These are phyloP conservation scores for Glebionis coronaria DNA, from an alignment of 129 eudicot genomes.

Conservation along the genomic window DNA sequence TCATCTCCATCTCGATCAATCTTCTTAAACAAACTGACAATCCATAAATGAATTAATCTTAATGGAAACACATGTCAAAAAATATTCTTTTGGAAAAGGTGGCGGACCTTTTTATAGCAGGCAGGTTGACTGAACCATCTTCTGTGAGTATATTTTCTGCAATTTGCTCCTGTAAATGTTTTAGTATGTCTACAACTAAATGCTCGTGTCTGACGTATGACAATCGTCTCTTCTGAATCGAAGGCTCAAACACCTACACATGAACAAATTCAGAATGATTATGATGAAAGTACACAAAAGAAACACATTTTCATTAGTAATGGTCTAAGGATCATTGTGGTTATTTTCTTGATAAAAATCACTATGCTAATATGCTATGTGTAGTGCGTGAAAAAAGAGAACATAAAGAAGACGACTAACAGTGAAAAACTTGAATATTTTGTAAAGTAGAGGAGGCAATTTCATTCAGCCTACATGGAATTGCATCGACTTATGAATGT, in stretches of 20 bases:
- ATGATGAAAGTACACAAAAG: background rate
- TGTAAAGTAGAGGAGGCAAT: too few species aligned
- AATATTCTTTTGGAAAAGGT: background rate
- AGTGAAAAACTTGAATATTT: too few species aligned
- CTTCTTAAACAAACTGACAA: conserved; percentile 56
- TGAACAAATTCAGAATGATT: background rate
- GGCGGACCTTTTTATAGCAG: conserved; percentile 46
- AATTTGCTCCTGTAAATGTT: conserved; percentile 47
- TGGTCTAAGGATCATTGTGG: too few species aligned
- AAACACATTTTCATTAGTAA: too few species aligned
- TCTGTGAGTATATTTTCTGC: conserved; percentile 48
- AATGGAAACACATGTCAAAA: background rate
- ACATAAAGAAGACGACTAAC: too few species aligned
- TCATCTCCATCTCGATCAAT: conserved; percentile 57
- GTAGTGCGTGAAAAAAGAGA: too few species aligned
- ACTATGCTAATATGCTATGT: background rate
- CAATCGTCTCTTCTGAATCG: conserved; percentile 66
- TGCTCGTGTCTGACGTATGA: conserved; percentile 67
- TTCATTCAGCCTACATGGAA: too few species aligned
- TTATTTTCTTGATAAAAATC: background rate
- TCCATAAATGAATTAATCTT: background rate
- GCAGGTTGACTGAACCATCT: conserved; percentile 48
- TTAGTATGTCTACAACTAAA: conserved; percentile 56
- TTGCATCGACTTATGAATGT: too few species aligned
- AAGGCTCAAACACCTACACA: conserved; percentile 72